Conservation (phyloP, 495 filamentous ascomycete species). For the Xanthoparmelia taractica region DNA sequence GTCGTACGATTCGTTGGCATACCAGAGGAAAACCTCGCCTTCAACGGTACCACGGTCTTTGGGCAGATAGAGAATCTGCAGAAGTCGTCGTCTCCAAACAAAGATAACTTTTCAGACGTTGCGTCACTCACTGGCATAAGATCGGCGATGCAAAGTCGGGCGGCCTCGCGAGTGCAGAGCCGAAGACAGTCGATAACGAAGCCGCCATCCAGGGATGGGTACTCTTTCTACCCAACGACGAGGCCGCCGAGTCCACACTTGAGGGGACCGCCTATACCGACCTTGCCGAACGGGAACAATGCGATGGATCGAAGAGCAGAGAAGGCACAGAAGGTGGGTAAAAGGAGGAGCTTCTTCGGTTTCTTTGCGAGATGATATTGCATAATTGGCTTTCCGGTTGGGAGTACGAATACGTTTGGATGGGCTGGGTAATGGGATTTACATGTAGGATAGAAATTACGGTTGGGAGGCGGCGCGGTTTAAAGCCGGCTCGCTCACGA, state of each 20-base stretch:
- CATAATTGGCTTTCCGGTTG: neutral
- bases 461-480: neutral
- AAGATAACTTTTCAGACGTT: conserved; percentile 16
- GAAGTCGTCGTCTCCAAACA: conserved; percentile 22
- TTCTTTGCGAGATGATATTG: conserved; percentile 35
- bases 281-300: conserved; percentile 29
- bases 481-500: neutral
- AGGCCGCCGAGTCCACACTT: conserved; percentile 25
- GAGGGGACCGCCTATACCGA: conserved; percentile 26
- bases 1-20: conserved; percentile 63
- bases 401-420: neutral
- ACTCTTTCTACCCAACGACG: conserved; percentile 16
- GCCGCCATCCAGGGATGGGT: conserved; percentile 15
- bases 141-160: neutral
- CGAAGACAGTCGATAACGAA: conserved; percentile 23
- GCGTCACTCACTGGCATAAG: neutral
- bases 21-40: conserved; percentile 61
- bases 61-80: conserved; percentile 59
- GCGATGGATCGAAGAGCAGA: conserved; percentile 27
- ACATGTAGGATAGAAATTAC: neutral
- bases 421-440: neutral
- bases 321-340: conserved; percentile 35
- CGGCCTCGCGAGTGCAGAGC: conserved; percentile 27
- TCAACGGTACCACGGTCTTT: conserved; percentile 58
- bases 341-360: conserved; percentile 47